These are phyloP conservation scores for Blepharisma stoltei DNA, from an alignment of 73 alveolate species.

Conservation along the genomic window DNA sequence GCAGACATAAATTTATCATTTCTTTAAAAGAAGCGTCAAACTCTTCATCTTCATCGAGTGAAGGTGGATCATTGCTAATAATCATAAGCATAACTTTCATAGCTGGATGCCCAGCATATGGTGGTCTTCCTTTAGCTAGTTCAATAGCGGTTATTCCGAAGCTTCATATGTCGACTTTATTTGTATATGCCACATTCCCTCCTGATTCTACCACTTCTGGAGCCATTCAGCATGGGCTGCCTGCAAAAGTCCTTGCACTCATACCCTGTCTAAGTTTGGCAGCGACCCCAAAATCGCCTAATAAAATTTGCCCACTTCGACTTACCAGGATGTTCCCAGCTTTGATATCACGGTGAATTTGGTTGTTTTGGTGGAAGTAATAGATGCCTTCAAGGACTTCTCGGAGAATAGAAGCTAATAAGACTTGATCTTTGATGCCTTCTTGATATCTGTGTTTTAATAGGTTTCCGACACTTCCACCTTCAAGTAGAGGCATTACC, in stretches of 20 bases:
- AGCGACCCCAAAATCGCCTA: slow-evolving; percentile 77
- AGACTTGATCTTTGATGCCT: slow-evolving; percentile 56
- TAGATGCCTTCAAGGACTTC: slow-evolving; percentile 62
- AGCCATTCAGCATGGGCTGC: slow-evolving; percentile 82
- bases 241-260: slow-evolving; percentile 66
- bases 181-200: slow-evolving; percentile 57
- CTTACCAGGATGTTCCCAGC: slow-evolving; percentile 67
- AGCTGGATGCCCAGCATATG: slow-evolving; percentile 58
- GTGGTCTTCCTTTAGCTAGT: slow-evolving; percentile 73
- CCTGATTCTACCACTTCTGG: slow-evolving; percentile 61
- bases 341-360: slow-evolving; percentile 79
- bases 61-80: slow-evolving; percentile 59
- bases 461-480: slow-evolving; percentile 48
- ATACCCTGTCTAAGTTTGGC: slow-evolving; percentile 60
- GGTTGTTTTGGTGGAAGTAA: slow-evolving; percentile 66
- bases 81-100: slow-evolving; percentile 55
- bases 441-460: slow-evolving; percentile 36
- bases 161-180: slow-evolving; percentile 73
- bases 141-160: slow-evolving; percentile 75
- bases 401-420: slow-evolving; percentile 66
- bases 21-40: slow-evolving; percentile 56
- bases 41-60: slow-evolving; percentile 43
- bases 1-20: slow-evolving; percentile 50
- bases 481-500: slow-evolving; percentile 59
- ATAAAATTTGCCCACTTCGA: slow-evolving; percentile 54